phyloP scores from a whole-genome alignment of 768 basidiomycete species.

The Pholiota molesta region DNA sequence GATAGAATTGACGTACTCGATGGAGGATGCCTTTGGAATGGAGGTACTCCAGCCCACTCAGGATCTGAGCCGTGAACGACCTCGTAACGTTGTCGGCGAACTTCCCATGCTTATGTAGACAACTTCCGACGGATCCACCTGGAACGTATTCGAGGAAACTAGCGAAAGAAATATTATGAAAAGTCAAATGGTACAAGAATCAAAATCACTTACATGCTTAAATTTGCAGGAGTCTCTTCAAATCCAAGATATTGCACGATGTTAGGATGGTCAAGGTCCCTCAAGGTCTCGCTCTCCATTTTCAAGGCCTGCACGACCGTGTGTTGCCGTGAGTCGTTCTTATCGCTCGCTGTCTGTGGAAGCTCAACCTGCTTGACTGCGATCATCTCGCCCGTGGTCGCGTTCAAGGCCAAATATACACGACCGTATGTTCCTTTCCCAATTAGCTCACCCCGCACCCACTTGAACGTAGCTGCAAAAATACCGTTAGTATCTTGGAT shows the following conservation, averaged over 20 bases:
- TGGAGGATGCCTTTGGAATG: constrained; percentile 93
- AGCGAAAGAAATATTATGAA: constrained; percentile 6
- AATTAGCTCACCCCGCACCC: constrained; percentile 97
- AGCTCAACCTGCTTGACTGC: constrained; percentile 99
- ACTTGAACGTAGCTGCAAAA: constrained; percentile 84
- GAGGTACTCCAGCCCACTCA: constrained; percentile 90
- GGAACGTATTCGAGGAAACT: constrained; percentile 99
- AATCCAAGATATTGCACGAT: constrained; percentile 98
- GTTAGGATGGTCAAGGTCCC: constrained; percentile 95
- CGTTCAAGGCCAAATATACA: constrained; percentile 95
- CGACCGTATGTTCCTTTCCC: constrained; percentile 97
- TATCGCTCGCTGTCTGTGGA: constrained; percentile 89
- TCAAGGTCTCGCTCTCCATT: constrained; percentile 93
- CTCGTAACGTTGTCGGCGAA: constrained; percentile 92
- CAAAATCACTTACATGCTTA: constrained; percentile 97
- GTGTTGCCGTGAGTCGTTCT: constrained; percentile 82
- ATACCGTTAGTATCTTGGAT: constrained; percentile 22
- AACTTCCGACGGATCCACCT: constrained; percentile 92
- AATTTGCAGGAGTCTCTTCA: constrained; percentile 83
- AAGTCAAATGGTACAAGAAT: too few species aligned
- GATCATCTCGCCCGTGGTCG: constrained; percentile 97
- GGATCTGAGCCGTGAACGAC: constrained; percentile 90
- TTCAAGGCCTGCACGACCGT: constrained; percentile 91
- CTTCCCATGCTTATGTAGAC: constrained; percentile 88
- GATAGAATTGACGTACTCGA: constrained; percentile 53